Conservation (phyloP, 192 early-diverging fungal genomes). For the Coemansia furcata region DNA sequence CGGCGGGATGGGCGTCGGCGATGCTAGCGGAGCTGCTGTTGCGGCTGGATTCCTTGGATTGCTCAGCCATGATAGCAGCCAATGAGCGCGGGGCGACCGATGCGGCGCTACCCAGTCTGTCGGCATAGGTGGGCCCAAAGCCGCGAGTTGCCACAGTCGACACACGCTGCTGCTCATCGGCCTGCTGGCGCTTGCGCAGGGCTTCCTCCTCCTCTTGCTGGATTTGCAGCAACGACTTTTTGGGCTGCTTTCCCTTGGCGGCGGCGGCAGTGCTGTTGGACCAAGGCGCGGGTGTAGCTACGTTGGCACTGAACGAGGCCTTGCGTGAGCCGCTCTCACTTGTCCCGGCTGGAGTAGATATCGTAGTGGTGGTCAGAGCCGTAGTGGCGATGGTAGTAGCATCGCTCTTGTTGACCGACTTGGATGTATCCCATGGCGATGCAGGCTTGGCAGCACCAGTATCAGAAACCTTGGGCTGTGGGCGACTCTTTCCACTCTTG, state of each 20-base stretch:
- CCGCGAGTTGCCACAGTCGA: conserved; percentile 1
- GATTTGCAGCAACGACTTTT: conserved; percentile 51
- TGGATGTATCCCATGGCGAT: background rate
- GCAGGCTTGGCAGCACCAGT: background rate
- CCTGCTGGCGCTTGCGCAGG: conserved; percentile 25
- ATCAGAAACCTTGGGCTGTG: background rate
- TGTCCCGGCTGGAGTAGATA: background rate
- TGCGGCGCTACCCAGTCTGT: conserved; percentile 15
- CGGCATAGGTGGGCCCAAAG: conserved; percentile 39
- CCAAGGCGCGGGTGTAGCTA: conserved; percentile 36
- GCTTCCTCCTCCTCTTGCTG: conserved; percentile 52
- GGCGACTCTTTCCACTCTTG: background rate
- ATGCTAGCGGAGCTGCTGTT: background rate
- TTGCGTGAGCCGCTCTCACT: background rate
- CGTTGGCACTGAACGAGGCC: background rate
- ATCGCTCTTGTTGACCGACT: background rate
- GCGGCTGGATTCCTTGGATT: conserved; percentile 26
- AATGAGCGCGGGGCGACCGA: conserved; percentile 23
- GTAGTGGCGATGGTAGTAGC: background rate
- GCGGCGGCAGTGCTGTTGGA: conserved; percentile 14
- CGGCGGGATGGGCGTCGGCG: background rate
- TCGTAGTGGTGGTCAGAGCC: background rate
- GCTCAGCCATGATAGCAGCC: conserved; percentile 49
- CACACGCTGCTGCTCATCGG: conserved; percentile 23
- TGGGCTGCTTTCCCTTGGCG: conserved; percentile 33